Conservation (phyloP, 108 stramenopile species). For the Skeletonema tropicum region DNA sequence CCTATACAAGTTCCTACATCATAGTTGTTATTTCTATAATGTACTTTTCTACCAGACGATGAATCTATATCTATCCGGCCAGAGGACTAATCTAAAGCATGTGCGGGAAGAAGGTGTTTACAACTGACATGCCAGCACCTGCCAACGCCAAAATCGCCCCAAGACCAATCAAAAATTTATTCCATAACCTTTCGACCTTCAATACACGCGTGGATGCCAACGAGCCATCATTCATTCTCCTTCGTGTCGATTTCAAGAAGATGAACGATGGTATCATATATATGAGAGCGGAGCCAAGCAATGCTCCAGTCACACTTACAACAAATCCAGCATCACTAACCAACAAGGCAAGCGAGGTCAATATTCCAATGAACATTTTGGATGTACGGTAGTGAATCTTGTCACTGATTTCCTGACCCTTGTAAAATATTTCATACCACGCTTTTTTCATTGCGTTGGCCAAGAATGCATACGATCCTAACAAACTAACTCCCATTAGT, state of each 20-base stretch:
- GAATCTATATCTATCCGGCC: background rate
- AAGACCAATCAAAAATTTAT: constrained; percentile 60
- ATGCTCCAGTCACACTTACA: constrained; percentile 83
- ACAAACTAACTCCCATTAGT: constrained; percentile 73
- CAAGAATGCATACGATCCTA: constrained; percentile 89
- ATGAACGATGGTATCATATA: constrained; percentile 90
- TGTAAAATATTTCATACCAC: constrained; percentile 36
- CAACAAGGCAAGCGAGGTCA: constrained; percentile 67
- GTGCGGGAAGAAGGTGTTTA: constrained; percentile 68
- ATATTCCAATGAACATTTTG: constrained; percentile 43
- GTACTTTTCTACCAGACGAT: background rate
- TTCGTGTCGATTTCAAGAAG: constrained; percentile 55
- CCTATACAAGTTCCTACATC: background rate
- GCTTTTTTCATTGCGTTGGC: constrained; percentile 57
- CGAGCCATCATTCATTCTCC: constrained; percentile 26
- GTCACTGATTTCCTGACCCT: constrained; percentile 36
- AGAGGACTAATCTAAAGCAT: constrained; percentile 32
- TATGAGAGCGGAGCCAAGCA: constrained; percentile 85
- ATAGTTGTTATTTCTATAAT: background rate
- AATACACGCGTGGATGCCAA: constrained; percentile 15
- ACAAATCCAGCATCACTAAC: constrained; percentile 93
- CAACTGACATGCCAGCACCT: constrained; percentile 56
- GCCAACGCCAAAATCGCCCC: constrained; percentile 55
- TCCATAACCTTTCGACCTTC: constrained; percentile 57
- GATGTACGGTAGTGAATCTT: constrained; percentile 40